Base-by-base conservation (phyloP, 2,329 filamentous ascomycete species). In the Rutstroemia sp. region DNA sequence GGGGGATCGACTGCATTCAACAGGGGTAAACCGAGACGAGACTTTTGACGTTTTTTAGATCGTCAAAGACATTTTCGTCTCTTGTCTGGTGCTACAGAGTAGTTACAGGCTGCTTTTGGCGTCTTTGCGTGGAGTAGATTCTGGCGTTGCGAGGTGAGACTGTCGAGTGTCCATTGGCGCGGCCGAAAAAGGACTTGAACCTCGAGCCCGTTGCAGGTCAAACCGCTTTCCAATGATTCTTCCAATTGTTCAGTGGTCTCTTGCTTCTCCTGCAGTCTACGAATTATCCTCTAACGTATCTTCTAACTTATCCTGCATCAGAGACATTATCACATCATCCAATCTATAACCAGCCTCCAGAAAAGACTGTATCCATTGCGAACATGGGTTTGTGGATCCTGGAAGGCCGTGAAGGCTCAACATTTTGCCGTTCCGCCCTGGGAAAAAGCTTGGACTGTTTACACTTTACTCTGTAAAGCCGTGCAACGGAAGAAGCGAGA, bases 341-440 rank as follows among this genome's bases (percentile, higher is more conserved):
- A 47, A 55, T 39, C 23, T 19, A 51, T n/a, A 51, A 16, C 46
- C 46, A 51, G 17, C 47, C 38, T 55, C 38, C 46, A 55, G 25
- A 23, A 17, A 51, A 55, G 34, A 55, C 27, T 44, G 17, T 55
- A 46, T 37, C 46, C 46, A 55, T 55, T 45, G 44, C 47, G 38
- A 41, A 50, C 25, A 48, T 21, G 23, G 53, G 53, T 27, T 49
- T 6, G 38, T 50, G 53, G 53, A 37, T 30, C 27, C 17, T 41
- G 44, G 16, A 47, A 55, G 30, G 37, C 27, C 17, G 30, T 23
- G 16, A 47, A 55, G 30, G 37, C 27, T 50, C 34, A 49, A 39
- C 46, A 50, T 23, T 41, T 55, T 39, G 27, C 44, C 44, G 42
- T 41, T 39, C 19, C 37, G 16, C 17, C 17, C 10, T 25, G 17